Base-by-base conservation (phyloP, 2,329 filamentous ascomycete species). In the Xylaria multiplex region DNA sequence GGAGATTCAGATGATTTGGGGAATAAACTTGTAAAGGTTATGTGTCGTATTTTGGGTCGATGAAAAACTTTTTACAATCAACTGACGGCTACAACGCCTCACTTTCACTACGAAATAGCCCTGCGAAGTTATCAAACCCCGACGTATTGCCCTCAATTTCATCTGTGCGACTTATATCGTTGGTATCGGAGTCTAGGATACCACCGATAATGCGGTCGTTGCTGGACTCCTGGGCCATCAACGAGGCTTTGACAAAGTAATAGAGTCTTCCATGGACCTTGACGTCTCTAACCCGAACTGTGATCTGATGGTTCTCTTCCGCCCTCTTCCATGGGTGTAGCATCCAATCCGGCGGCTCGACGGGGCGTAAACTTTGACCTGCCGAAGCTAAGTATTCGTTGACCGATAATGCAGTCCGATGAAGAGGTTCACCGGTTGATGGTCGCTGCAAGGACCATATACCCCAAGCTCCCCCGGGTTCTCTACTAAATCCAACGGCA, bases 361-460 rank as follows among this genome's bases (percentile, higher is more conserved):
- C 13, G n/a, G 24, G 2, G 16, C 5, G 35, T 13, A 24, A 14
- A 22, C 49, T 32, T n/a, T 11, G 37, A 48, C 35, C 8, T 14
- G 1, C 40, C n/a, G 42, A 30, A 55, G 45, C 35, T 8, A 68
- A 32, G 22, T 53, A 63, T n/a, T 27, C 58, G 32, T 66, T 66
- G 37, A 54, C 66, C 24, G 63, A 68, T 40, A 22, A n/a, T 2
- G 24, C 59, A 16, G 54, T 32, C 32, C 63, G 43, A 40, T 46
- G 19, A 50, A 66, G 54, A 57, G 66, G 35, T 48, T 66, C 55
- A n/a, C 49, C 59, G 1, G n/a, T 58, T 43, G 59, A 66, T 13
- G 32, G 55, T 22, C 64, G 55, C 8, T 59, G 56, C 14, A 66
- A 35, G 40, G 62, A 52, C 66, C 66, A 69, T 52, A 35, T 35